Percentiles rank a stretch among this genome's conserved stretches.
These are phyloP conservation scores for Aspergillus egyptiacus DNA, from an alignment of 495 filamentous ascomycete species.

Conservation along the genomic window DNA sequence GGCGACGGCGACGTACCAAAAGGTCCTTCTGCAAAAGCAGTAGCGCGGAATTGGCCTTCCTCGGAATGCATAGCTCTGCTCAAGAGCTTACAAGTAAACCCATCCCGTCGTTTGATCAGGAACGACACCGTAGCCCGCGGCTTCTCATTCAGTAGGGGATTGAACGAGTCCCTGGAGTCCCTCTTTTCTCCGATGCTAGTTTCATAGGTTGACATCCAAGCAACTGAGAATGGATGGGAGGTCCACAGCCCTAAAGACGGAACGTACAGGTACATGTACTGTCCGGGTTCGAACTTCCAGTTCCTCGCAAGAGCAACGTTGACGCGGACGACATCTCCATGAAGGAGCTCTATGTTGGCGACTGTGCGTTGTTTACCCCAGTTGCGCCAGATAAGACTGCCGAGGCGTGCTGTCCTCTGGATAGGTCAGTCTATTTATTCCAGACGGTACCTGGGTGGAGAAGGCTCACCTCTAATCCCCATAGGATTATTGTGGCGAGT, in stretches of 20 bases:
- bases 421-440: slow-evolving; percentile 37
- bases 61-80: slow-evolving; percentile 36
- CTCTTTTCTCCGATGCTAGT: slow-evolving; percentile 23
- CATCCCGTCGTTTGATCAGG: slow-evolving; percentile 48
- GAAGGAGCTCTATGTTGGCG: slow-evolving; percentile 48
- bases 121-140: slow-evolving; percentile 43
- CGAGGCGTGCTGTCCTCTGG: slow-evolving; percentile 51
- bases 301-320: slow-evolving; percentile 45
- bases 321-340: slow-evolving; percentile 44
- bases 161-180: slow-evolving; percentile 31
- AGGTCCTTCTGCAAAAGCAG: slow-evolving; percentile 50
- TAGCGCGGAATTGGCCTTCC: slow-evolving; percentile 37
- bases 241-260: slow-evolving; percentile 46
- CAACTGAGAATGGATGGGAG: slow-evolving; percentile 54
- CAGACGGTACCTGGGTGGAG: slow-evolving; percentile 28
- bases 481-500: slow-evolving; percentile 33
- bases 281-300: slow-evolving; percentile 46
- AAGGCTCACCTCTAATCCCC: slow-evolving; percentile 35
- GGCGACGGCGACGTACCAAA: slow-evolving; percentile 37
- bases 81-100: slow-evolving; percentile 49
- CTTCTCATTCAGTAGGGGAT: slow-evolving; percentile 26
- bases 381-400: slow-evolving; percentile 57
- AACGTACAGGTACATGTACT: slow-evolving; percentile 53
- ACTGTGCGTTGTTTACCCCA: slow-evolving; percentile 34
- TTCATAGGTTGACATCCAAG: slow-evolving; percentile 37